Base-by-base conservation (phyloP, 2,329 filamentous ascomycete species). In the Fusarium sterilihyphosum region DNA sequence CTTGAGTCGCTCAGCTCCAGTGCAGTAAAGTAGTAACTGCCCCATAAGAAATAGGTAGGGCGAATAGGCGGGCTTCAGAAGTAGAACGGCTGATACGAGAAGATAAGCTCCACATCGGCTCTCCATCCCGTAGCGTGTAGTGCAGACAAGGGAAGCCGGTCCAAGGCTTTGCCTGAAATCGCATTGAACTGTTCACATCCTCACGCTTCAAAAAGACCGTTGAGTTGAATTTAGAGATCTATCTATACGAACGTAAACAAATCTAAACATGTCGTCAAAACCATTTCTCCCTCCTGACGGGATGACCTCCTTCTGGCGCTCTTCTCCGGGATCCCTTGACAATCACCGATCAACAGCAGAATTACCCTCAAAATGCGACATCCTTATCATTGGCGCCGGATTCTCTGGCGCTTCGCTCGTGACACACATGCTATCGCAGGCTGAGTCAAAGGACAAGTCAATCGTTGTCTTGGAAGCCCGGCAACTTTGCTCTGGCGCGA, bases 341-440 rank as follows among this genome's bases (percentile, higher is more conserved):
- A 38, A 49, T 6, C n/a, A 61, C 37, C 64, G 61, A 2, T 71
- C 66, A 0, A 64, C 63, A 1, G 2, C 14, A 4, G 4, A 20
- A 4, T 35, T 88, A 2, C 86, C 86, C 0, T 50, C 73, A 1
- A 66, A 83, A 37, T 82, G 80, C 37, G 85, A 88, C 52, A 82
- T 88, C 58, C 81, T 84, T 22, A 83, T 88, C 43, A 82, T 88
- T 14, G 87, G 86, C 2, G 83, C 84, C 6, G 87, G 87, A 1
- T 86, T 84, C 61, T 81, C 86, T 9, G 86, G 87, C 6, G 82
- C 83, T 2, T 81, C 83, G 3, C 82, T 84, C 9, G 83, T 83
- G 0, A 85, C 86, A 50, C 83, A 88, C 66, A 80, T 83, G n/a
- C 61, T 82, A 22, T 74, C 78, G 40, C 70, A 69, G 2, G 4